Conservation (phyloP, 345 rosid genomes). For the Atalantia buxifolia region DNA sequence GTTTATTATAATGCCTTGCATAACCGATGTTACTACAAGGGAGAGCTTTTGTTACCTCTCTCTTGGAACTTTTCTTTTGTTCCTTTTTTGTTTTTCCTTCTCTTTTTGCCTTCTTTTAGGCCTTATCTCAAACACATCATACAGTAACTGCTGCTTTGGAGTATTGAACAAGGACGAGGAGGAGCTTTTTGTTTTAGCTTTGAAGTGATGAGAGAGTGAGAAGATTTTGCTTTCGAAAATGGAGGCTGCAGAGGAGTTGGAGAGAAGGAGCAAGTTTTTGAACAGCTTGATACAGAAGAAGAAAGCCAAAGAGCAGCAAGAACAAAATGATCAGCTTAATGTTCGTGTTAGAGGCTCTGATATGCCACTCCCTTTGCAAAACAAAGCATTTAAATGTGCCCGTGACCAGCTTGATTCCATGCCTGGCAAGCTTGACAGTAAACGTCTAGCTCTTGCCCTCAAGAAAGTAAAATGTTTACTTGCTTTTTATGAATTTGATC, state of each 20-base stretch:
- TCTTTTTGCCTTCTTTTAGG: conserved; percentile 13
- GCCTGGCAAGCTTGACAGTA: conserved; percentile 79
- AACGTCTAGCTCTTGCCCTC: conserved; percentile 85
- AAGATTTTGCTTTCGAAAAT: conserved; percentile 22
- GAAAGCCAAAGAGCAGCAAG: conserved; percentile 66
- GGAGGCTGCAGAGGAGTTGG: conserved; percentile 91
- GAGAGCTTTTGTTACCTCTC: conserved; percentile 3
- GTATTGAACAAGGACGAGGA: not conserved
- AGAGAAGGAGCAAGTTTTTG: conserved; percentile 88
- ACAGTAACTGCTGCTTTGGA: conserved; percentile 15
- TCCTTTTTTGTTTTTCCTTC: not conserved
- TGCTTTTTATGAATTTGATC: not conserved
- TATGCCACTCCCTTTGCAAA: conserved; percentile 71
- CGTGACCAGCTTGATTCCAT: conserved; percentile 77
- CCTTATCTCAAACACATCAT: conserved; percentile 29
- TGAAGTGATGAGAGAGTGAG: conserved; percentile 27
- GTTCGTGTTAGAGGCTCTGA: conserved; percentile 84
- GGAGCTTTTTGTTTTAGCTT: conserved; percentile 3
- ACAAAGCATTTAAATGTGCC: conserved; percentile 67
- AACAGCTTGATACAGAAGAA: conserved; percentile 87
- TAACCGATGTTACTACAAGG: not conserved
- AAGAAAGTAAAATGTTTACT: conserved; percentile 54
- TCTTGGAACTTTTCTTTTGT: not conserved
- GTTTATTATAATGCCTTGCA: not conserved
- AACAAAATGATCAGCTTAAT: conserved; percentile 47